These are phyloP conservation scores for Luvunga scandens DNA, from an alignment of 345 rosid genomes.

Conservation along the genomic window DNA sequence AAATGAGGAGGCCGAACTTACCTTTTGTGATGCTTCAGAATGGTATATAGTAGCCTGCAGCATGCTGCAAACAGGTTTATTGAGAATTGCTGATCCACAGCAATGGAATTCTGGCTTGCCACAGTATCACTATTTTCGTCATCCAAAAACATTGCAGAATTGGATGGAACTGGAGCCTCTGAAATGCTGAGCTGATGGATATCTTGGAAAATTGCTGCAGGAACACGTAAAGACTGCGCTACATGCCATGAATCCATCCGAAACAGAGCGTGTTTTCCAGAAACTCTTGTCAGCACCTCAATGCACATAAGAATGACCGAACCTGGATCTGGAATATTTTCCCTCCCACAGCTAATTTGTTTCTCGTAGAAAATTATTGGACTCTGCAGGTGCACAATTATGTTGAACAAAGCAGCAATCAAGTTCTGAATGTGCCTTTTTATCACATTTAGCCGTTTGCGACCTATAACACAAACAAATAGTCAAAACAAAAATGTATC, in stretches of 20 bases:
- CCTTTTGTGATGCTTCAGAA: conserved; percentile 84
- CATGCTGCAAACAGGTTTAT: conserved; percentile 56
- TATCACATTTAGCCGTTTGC: conserved; percentile 54
- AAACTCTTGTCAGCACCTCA: conserved; percentile 76
- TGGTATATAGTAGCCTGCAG: conserved; percentile 68
- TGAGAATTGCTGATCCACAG: conserved; percentile 54
- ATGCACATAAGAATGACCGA: conserved; percentile 84
- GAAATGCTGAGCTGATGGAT: conserved; percentile 34
- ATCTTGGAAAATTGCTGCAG: conserved; percentile 64
- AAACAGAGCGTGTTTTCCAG: conserved; percentile 65
- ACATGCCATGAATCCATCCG: conserved; percentile 74
- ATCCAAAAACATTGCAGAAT: conserved; percentile 14
- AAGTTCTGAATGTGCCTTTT: conserved; percentile 63
- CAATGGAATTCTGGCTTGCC: conserved; percentile 24
- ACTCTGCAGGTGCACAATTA: conserved; percentile 75
- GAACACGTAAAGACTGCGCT: conserved; percentile 62
- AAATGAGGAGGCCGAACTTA: conserved; percentile 20
- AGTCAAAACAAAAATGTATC: conserved; percentile 19
- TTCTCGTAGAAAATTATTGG: conserved; percentile 52
- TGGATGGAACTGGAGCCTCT: conserved; percentile 27
- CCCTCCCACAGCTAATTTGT: conserved; percentile 20
- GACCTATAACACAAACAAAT: conserved; percentile 51
- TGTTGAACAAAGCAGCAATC: conserved; percentile 64
- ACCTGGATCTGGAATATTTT: conserved; percentile 68
- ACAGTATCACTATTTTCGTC: conserved; percentile 24